Evolutionary conservation across 208 protist species (phyloP), one percentile per base, ranked within the genome.

Genomic region (Trypanosoma conorhini): DNA sequence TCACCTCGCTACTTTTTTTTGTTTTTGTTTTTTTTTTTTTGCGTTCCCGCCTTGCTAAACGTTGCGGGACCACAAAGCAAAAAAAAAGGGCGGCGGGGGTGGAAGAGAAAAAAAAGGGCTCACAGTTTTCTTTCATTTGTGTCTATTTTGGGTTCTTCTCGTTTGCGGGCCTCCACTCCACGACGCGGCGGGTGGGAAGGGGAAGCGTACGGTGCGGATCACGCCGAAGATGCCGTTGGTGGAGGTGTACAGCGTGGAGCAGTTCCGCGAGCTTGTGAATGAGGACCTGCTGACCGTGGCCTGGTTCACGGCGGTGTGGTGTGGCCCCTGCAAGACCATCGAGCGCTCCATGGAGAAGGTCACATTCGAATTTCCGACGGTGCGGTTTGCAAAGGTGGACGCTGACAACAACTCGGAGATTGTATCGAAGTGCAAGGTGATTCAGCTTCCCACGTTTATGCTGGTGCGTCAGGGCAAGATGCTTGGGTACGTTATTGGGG

Each of bases 371-470:
- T 93, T 90, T 69, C 74, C 86, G 13, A 84, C 70, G 56, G 85
- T 93, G 21, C 71, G 78, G 40, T 91, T 92, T 76, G 85, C 82
- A 50, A 85, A 81, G 62, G 87, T 95, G 17, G 89, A 92, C 67
- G 80, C 85, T 8, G 87, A 95, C 67, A 91, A 85, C 65, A 92
- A 95, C 76, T 75, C 83, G 17, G 85, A 92, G 50, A 93, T 95
- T 66, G 86, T 88, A 22, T 80, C 77, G 26, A 85, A 89, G 76
- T 92, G 87, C 68, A 83, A 86, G 17, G 81, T 92, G 26, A 67
- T 84, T 54, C 82, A 93, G 67, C 84, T 95, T 65, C 86, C 85
- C 5, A 93, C 89, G 0, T 95, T 93, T 55, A 93, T 91, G 87
- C 63, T 95, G 31, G 76, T 86, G 54, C 75, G 73, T 17, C 79